Evolutionary conservation across 2,329 filamentous ascomycete species (phyloP).

Genomic region (Fusarium albosuccineum): DNA sequence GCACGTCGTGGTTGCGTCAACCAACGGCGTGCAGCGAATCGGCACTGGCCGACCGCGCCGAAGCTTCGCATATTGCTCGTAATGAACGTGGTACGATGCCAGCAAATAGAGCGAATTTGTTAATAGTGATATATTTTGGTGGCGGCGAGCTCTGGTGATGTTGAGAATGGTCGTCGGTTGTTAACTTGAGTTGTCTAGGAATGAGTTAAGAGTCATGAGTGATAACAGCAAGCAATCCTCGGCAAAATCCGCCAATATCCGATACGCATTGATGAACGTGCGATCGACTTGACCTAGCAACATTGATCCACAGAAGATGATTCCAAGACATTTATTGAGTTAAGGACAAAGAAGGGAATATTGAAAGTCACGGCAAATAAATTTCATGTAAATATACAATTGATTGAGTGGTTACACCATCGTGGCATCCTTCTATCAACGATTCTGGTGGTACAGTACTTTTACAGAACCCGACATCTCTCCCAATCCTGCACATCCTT

Average conservation of each 20-base stretch:
- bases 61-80: slow-evolving; percentile 40
- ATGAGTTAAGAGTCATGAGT: slow-evolving; percentile 26
- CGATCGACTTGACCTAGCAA: slow-evolving; percentile 15
- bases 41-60: slow-evolving; percentile 45
- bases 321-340: background rate
- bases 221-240: slow-evolving; percentile 37
- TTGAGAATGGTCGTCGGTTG: background rate
- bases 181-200: background rate
- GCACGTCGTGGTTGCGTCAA: slow-evolving; percentile 33
- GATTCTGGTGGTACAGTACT: slow-evolving; percentile 45
- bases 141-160: background rate
- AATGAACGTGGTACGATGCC: background rate
- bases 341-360: background rate
- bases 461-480: slow-evolving; percentile 41
- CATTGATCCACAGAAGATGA: slow-evolving; percentile 1
- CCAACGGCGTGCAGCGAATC: slow-evolving; percentile 41
- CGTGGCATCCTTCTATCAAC: slow-evolving; percentile 42
- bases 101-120: background rate
- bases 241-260: slow-evolving; percentile 43
- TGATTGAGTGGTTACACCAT: slow-evolving; percentile 48
- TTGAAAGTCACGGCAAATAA: background rate
- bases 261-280: slow-evolving; percentile 35
- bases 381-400: slow-evolving; percentile 38
- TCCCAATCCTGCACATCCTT: slow-evolving; percentile 35
- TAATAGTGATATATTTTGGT: background rate